Evolutionary conservation across 78 protist species (phyloP), one percentile per base, ranked within the genome.

Genomic region (Dictyostelium citrinum): DNA sequence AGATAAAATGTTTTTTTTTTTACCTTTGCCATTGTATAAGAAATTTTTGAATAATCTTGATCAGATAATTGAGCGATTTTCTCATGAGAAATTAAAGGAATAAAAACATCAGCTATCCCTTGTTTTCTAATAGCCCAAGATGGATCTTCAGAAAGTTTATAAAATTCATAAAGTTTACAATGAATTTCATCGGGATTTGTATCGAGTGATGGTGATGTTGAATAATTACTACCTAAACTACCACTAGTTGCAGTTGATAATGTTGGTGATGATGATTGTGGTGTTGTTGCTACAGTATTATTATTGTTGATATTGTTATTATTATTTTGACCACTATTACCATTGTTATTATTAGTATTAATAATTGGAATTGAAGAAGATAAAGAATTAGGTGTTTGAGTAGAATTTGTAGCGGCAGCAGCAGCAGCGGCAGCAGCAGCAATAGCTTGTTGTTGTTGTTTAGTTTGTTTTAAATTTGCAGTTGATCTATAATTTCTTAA

Each of bases 81-180:
- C 5, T 86, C 84, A 67, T 77, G 67, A 22, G 93, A 78, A 1
- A 86, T 86, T 14, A 78, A 41, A 43, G 84, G 85, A 3, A 86
- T 86, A 9, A 86, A 86, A 10, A 86, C 60, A 6, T 78, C 93
- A 2, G 91, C 78, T 10, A 86, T 78, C 17, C 80, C 83, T 12
- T 86, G 85, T 77, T 86, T 86, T 78, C 93, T 55, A 49, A 33
- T 61, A 27, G 79, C 46, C 93, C 93, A 86, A 41, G 49, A 29
- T 9, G 83, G 39, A 78, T 78, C 84, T n/a, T 86, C 85, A 41
- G 93, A 78, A 8, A 31, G 68, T 45, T 68, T 55, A 64, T 86
- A 86, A 75, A 86, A 78, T 33, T 86, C 79, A n/a, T 17, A 58
- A 43, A 33, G 74, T 49, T 39, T 60, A n/a, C 31, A 64, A 51